Evolutionary conservation across 208 protist species (phyloP).

Genomic region (Leishmania guyanensis): DNA sequence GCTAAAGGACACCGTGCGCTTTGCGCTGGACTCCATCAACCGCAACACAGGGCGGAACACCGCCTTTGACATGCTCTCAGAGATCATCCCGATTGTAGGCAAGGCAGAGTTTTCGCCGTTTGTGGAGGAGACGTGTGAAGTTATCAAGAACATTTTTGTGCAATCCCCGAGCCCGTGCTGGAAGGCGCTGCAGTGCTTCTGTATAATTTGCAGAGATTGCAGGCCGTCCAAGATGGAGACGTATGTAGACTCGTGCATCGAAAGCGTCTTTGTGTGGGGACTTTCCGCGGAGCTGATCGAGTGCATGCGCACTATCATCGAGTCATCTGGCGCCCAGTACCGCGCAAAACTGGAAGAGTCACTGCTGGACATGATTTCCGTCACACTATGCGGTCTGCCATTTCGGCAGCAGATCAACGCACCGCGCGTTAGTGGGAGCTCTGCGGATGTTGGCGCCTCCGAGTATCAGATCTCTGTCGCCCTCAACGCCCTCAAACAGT

Average conservation of each 20-base stretch:
- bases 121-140: constrained; percentile 65
- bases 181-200: constrained; percentile 78
- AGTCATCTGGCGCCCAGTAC: constrained; percentile 54
- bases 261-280: constrained; percentile 84
- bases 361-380: constrained; percentile 88
- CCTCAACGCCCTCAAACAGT: constrained; percentile 84
- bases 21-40: constrained; percentile 64
- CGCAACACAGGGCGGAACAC: constrained; percentile 49
- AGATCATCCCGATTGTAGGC: constrained; percentile 78
- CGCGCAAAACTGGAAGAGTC: constrained; percentile 75
- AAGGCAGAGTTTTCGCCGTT: constrained; percentile 60
- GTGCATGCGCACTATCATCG: constrained; percentile 82
- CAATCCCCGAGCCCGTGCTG: constrained; percentile 67
- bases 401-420: constrained; percentile 71
- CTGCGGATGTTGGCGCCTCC: constrained; percentile 40
- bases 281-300: constrained; percentile 83
- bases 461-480: constrained; percentile 78
- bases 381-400: constrained; percentile 85
- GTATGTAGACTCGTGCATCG: constrained; percentile 77
- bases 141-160: constrained; percentile 52
- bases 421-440: constrained; percentile 18
- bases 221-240: constrained; percentile 59
- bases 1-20: constrained; percentile 76
- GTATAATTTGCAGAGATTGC: constrained; percentile 62
- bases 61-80: constrained; percentile 80